phyloP scores from a whole-genome alignment of 148 eudicot species.

The Fagopyrum homotropicum region DNA sequence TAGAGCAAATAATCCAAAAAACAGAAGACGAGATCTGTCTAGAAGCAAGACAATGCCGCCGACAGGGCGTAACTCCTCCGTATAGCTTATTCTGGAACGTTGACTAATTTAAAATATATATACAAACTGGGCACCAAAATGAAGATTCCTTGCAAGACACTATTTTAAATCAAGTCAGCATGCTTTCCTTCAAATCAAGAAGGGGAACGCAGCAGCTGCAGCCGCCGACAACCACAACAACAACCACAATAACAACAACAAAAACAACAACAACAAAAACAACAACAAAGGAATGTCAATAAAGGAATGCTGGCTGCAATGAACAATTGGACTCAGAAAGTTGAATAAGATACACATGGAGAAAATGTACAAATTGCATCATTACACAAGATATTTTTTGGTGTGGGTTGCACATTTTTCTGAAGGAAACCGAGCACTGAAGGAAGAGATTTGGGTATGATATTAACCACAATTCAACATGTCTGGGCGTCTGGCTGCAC shows the following conservation, averaged over 20 bases:
- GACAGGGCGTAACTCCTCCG: too few relatives aligned
- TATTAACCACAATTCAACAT: background rate
- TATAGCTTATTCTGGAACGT: too few relatives aligned
- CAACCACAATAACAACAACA: too few relatives aligned
- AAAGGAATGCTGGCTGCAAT: background rate
- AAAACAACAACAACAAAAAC: background rate
- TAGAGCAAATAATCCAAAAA: too few relatives aligned
- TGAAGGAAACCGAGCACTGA: background rate
- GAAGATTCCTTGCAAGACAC: background rate
- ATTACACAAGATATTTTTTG: background rate
- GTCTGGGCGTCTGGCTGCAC: slow-evolving; percentile 9
- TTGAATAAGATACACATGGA: background rate
- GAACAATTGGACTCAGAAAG: background rate
- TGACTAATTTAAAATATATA: too few relatives aligned
- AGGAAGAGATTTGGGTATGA: slow-evolving; percentile 1
- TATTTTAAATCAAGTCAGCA: background rate
- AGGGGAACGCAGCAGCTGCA: too few relatives aligned
- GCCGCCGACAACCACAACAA: too few relatives aligned
- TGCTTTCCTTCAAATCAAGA: background rate
- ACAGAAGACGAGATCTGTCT: too few relatives aligned
- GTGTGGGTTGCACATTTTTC: slow-evolving; percentile 10
- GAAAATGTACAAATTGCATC: slow-evolving; percentile 6
- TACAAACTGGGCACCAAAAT: background rate
- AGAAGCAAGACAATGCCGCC: too few relatives aligned
- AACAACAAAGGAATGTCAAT: background rate